Conservation (phyloP, 2,329 filamentous ascomycete genomes). For the Ascochyta clinopodiicola region DNA sequence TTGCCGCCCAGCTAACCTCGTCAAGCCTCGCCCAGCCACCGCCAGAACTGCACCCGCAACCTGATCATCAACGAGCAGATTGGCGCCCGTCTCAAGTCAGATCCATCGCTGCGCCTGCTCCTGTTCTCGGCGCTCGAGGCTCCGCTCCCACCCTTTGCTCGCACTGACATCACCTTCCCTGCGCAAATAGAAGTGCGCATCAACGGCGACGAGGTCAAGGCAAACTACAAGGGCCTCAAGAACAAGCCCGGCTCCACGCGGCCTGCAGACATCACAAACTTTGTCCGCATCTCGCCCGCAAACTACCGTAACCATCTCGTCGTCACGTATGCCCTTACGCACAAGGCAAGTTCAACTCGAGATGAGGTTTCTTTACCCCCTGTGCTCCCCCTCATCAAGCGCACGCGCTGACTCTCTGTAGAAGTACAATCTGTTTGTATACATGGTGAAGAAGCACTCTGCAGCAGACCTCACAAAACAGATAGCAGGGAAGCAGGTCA, state of each 20-base stretch:
- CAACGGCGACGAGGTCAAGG: conserved; percentile 85
- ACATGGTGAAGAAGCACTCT: conserved; percentile 75
- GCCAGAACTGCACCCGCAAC: conserved; percentile 65
- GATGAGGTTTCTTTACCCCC: conserved; percentile 28
- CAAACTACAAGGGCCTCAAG: conserved; percentile 93
- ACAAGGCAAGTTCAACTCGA: conserved; percentile 67
- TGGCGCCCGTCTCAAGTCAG: conserved; percentile 63
- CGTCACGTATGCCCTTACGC: conserved; percentile 90
- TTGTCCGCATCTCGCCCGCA: conserved; percentile 70
- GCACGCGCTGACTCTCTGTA: conserved; percentile 31
- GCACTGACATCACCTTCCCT: conserved; percentile 81
- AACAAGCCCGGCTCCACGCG: conserved; percentile 95
- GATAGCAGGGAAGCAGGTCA: conserved; percentile 72
- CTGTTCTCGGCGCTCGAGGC: conserved; percentile 78
- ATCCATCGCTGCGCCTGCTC: conserved; percentile 74
- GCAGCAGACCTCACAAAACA: conserved; percentile 73
- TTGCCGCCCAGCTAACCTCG: conserved; percentile 10
- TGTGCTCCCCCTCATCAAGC: background rate
- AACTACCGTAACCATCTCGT: conserved; percentile 78
- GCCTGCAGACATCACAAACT: conserved; percentile 86
- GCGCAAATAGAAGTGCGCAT: conserved; percentile 91
- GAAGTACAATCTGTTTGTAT: conserved; percentile 65
- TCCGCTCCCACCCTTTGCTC: conserved; percentile 35
- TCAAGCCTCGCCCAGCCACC: conserved; percentile 65
- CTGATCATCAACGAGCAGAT: conserved; percentile 62